These are phyloP conservation scores for Backusella tarrabulga DNA, from an alignment of 192 early-diverging fungal genomes.

Conservation along the genomic window DNA sequence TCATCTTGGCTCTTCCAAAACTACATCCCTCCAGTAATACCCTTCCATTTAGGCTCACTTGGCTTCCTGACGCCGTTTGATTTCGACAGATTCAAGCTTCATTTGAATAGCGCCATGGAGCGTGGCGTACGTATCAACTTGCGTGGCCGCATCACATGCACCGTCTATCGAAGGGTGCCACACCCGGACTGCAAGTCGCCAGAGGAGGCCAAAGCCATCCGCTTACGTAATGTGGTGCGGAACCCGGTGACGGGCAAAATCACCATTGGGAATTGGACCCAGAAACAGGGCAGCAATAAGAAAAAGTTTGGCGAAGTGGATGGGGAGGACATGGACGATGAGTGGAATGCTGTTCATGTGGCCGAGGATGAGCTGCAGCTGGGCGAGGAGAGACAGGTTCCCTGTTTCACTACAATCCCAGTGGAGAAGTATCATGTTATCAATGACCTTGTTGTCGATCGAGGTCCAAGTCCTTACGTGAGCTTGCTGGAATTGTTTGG, in stretches of 20 bases:
- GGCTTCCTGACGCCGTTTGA: conserved; percentile 95
- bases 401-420: conserved; percentile 58
- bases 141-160: conserved; percentile 90
- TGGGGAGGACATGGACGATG: conserved; percentile 22
- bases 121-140: conserved; percentile 82
- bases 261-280: conserved; percentile 20
- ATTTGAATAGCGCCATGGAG: conserved; percentile 44
- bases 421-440: conserved; percentile 85
- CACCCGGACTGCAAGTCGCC: conserved; percentile 15
- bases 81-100: conserved; percentile 57
- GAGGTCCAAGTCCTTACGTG: conserved; percentile 92
- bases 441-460: conserved; percentile 94
- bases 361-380: neutral
- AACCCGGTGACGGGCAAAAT: conserved; percentile 31
- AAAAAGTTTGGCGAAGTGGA: conserved; percentile 38
- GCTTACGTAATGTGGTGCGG: conserved; percentile 28
- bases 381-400: conserved; percentile 39
- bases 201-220: neutral
- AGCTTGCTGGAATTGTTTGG: conserved; percentile 84
- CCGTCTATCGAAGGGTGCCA: conserved; percentile 68
- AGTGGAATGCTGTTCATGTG: neutral
- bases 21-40: conserved; percentile 89
- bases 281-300: neutral
- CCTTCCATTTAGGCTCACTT: conserved; percentile 92
- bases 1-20: conserved; percentile 91